Base-by-base conservation (phyloP, 257 asterid genomes). In the Plectranthus barbatus region DNA sequence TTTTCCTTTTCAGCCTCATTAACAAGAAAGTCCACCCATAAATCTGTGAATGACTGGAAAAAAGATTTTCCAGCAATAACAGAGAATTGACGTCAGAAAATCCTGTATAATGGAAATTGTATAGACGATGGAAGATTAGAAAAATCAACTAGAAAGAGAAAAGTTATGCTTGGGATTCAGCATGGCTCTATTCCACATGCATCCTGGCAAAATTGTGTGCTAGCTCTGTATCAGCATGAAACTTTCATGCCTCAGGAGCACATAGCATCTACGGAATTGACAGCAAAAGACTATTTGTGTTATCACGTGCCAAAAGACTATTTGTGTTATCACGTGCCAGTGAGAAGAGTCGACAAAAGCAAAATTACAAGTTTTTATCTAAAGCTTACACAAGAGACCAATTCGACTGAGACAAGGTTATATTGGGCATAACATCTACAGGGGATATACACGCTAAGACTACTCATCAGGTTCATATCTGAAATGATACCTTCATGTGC, bases 11-110 rank as follows among this genome's bases (percentile, higher is more conserved):
- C 97, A 0, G 80, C 81, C 81, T 93, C 96, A 6, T 77, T 83
- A 56, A 93, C 97, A 52, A 93, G 97, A 66, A 93, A 93, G 81
- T 93, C 99, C 77, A 93, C 99, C 99, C 99, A 93, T 50, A 90
- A 56, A 75, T 90, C 96, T 81, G 95, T 83, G 66, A 93, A 90
- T 29, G 97, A 85, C 99, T 93, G 95, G 33, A 71, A 14, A 20
- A 34, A 42, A 29, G 50, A 23, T 53, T 29, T 51, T 39, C 72
- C 72, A 44, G 41, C 13, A 54, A 69, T 36, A 37, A 34, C 26
- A 71, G 63, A 55, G 48, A 64, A 41, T 10, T 10, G 51, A 13
- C 20, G 5, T 26, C 12, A 50, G 56, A 50, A 7, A 24, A n/a
- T 39, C 40, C 7, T 31, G 9, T 50, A 14, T 44, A 5, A 46